Base-by-base conservation (phyloP, 129 eudicot genomes). In the Flaveria brownii region DNA sequence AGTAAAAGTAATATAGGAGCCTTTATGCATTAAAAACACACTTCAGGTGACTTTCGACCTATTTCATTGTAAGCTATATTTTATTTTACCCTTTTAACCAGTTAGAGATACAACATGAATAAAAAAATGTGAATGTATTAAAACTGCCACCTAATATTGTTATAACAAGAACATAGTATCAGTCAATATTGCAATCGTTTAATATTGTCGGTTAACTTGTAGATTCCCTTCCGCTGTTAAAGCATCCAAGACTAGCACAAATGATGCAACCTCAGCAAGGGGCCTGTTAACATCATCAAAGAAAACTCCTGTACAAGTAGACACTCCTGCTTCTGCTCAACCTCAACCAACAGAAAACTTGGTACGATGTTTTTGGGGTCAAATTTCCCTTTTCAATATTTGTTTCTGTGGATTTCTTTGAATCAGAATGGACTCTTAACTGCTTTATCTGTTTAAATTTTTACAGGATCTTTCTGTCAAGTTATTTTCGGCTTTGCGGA, bases 181-280 rank as follows among this genome's bases (percentile, higher is more conserved):
- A 56, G 64, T 60, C 60, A 69, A 26, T 6, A 61, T 28, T 70
- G 70, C 70, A 51, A 67, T 23, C 45, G 9, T 81, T 63, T 56
- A 72, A 74, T 51, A 56, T 55, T 80, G 59, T 51, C 50, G 56
- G 30, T 68, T 56, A 73, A 41, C 63, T 33, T 88, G 68, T 86
- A 94, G 98, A 82, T 91, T 91, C 80, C 94, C 96, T 25, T 86
- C 89, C 62, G 57, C 84, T 52, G 74, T 15, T 16, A 86, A 81
- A 80, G 80, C 88, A 76, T 76, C 84, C 15, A 93, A 87, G 77
- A 28, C 78, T 18, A 52, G 68, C 23, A 87, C 60, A 74, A 67
- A 72, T 60, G 92, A 78, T 17, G 90, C 89, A 71, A 87, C 98
- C 42, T 85, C 89, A 56, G 93, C 91, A 71, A 94, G 87, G 84